Evolutionary conservation across 2,329 filamentous ascomycete species (phyloP), one percentile per base, ranked within the genome.

Genomic region (Diaporthe eres): DNA sequence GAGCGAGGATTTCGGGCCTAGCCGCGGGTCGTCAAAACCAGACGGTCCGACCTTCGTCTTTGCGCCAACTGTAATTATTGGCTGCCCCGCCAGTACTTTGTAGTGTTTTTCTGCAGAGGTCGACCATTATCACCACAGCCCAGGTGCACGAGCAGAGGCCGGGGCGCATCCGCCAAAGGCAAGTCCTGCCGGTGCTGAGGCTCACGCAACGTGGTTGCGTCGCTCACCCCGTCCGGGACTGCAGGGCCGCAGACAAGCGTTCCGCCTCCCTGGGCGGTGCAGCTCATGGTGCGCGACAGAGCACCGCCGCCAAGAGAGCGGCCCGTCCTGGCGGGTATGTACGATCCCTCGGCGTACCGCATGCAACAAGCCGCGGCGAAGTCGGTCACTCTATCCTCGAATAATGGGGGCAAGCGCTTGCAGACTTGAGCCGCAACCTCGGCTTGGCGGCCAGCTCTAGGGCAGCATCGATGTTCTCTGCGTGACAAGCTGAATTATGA

Each of bases 1-100:
- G 25, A 9, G 44, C 19, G 19, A 53, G 19, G 12, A 10, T 53
- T 22, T 53, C 44, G 47, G 63, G 31, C 47, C 47, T 42, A 68
- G 34, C 63, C 63, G 63, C 34, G 63, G 63, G 44, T 49, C 31
- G 47, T 39, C 47, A 22, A 68, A 28, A 53, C 63, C 47, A 68
- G 63, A 68, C 31, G 47, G 47, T 39, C 63, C 47, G 63, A 31
- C 47, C 47, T 68, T 39, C 31, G 12, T 28, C 25, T 28, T 31
- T 68, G 47, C 31, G 22, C 22, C 31, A 37, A 47, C 22, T 28
- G 5, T 42, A 1, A 37, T 15, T 17, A 44, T n/a, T 39, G 31
- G 63, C 25, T 68, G 47, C 47, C 31, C n/a, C 12, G 19, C n/a
- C n/a, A n/a, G n/a, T n/a, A n/a, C n/a, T n/a, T n/a, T n/a, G n/a